A percentile compares a stretch with the other conserved stretches of the same genome.
phyloP scores from a whole-genome alignment of 108 stramenopile genomes.

The Pseudonitzschia delicatissima region DNA sequence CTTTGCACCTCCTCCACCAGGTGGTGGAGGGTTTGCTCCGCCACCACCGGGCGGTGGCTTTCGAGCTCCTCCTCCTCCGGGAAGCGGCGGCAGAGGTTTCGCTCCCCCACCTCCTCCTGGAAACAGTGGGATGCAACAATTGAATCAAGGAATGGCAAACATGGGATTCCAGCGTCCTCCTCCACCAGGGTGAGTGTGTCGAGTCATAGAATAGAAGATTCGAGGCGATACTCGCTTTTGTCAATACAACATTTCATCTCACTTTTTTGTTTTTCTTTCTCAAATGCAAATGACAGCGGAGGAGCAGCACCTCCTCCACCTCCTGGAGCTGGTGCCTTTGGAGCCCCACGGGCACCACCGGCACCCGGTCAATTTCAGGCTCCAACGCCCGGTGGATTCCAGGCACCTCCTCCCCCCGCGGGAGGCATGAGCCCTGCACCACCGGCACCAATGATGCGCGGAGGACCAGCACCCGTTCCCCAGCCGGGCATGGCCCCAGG shows the following conservation, averaged over 20 bases:
- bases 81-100: constrained; percentile 23
- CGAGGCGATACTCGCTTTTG: neutral
- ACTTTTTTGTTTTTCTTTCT: neutral
- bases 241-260: neutral
- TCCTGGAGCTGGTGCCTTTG: constrained; percentile 3
- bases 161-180: constrained; percentile 46
- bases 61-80: constrained; percentile 26
- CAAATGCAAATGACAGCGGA: neutral
- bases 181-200: constrained; percentile 13
- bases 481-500: constrained; percentile 1
- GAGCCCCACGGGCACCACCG: constrained; percentile 13
- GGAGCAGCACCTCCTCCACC: constrained; percentile 20
- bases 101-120: constrained; percentile 39
- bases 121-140: constrained; percentile 19
- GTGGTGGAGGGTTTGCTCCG: constrained; percentile 30
- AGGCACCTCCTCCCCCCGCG: constrained; percentile 24
- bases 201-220: neutral
- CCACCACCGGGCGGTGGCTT: constrained; percentile 36
- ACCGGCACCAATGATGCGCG: constrained; percentile 5
- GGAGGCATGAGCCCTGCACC: constrained; percentile 12
- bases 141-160: constrained; percentile 52
- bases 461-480: neutral
- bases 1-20: constrained; percentile 31
- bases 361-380: constrained; percentile 39
- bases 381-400: constrained; percentile 19